Evolutionary conservation across 139 green algal genomes (phyloP).

Genomic region (Coelastrella sp.): DNA sequence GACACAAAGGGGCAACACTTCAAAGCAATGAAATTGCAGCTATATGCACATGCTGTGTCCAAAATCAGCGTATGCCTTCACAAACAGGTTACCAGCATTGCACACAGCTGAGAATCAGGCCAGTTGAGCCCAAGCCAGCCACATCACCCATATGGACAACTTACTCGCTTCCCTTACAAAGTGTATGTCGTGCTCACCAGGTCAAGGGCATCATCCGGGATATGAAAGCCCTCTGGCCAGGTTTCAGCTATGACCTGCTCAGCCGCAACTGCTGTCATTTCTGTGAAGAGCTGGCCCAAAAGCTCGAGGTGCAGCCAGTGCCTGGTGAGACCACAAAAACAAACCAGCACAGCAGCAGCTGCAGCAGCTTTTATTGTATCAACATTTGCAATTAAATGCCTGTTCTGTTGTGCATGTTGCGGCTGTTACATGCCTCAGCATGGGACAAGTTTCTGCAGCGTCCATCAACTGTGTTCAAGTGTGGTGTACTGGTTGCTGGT

Average conservation of each 20-base stretch:
- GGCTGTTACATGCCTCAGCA: neutral
- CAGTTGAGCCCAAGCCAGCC: no score
- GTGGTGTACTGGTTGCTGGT: neutral
- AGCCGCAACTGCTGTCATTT: constrained; percentile 86
- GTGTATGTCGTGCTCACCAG: neutral
- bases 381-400: neutral
- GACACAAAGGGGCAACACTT: no score
- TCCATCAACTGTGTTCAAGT: neutral
- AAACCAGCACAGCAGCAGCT: neutral
- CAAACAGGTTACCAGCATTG: no score
- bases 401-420: neutral
- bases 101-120: no score
- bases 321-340: constrained; percentile 43
- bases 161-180: no score
- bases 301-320: constrained; percentile 56
- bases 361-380: neutral
- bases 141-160: no score
- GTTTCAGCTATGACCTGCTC: constrained; percentile 75
- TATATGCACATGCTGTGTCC: no score
- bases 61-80: no score
- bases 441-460: neutral
- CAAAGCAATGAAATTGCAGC: no score
- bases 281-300: constrained; percentile 71
- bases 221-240: constrained; percentile 12
- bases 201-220: constrained; percentile 17